Percentiles rank a stretch among this genome's conserved stretches.
These are phyloP conservation scores for Spinellus fusiger DNA, from an alignment of 192 early-diverging fungal species.

Conservation along the genomic window DNA sequence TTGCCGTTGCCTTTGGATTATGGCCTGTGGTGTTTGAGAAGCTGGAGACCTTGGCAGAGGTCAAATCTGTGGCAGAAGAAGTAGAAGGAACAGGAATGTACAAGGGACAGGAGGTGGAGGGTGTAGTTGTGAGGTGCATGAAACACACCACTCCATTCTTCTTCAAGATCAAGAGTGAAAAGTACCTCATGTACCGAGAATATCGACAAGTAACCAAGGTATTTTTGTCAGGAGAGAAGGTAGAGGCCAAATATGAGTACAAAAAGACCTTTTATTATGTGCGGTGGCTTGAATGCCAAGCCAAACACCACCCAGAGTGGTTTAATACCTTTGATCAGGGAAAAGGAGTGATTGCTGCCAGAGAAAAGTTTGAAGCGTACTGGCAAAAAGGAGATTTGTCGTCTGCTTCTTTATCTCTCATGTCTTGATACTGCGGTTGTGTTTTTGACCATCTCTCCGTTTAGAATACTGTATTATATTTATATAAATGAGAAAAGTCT, in stretches of 20 bases:
- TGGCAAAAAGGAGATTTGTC: constrained; percentile 30
- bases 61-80: constrained; percentile 61
- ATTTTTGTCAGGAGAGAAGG: constrained; percentile 40
- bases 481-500: too few species aligned
- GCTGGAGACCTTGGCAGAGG: constrained; percentile 53
- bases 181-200: constrained; percentile 92
- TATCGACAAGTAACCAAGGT: constrained; percentile 90
- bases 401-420: too few species aligned
- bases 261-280: constrained; percentile 65
- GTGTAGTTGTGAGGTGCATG: constrained; percentile 85
- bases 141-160: constrained; percentile 44
- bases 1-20: constrained; percentile 77
- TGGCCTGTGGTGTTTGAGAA: constrained; percentile 43
- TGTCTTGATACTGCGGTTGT: too few species aligned
- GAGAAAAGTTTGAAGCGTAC: constrained; percentile 70
- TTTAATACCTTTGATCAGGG: constrained; percentile 62
- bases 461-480: too few species aligned
- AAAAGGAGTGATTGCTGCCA: constrained; percentile 76
- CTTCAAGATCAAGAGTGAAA: constrained; percentile 96
- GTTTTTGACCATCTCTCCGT: too few species aligned
- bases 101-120: constrained; percentile 74
- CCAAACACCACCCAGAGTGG: constrained; percentile 52
- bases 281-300: constrained; percentile 63
- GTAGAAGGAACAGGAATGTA: constrained; percentile 60
- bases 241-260: constrained; percentile 30